Evolutionary conservation across 441 rosid genomes (phyloP).

Genomic region (Raphanus hybrid): DNA sequence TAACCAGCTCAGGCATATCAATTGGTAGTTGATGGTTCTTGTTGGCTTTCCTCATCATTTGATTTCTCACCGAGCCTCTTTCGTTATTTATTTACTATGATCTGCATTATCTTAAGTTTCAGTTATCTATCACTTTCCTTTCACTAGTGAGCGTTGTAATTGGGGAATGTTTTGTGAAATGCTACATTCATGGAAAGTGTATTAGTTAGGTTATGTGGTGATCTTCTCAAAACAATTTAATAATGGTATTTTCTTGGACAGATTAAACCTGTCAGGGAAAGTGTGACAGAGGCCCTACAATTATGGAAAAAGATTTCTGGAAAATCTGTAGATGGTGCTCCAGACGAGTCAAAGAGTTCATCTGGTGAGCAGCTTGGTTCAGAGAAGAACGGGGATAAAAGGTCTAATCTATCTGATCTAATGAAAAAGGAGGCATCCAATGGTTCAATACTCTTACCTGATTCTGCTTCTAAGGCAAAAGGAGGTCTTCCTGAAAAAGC

Average conservation of each 20-base stretch:
- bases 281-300: slow-evolving; percentile 93
- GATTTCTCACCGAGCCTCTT: neutral
- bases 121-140: slow-evolving; percentile 8
- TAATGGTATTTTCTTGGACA: slow-evolving; percentile 46
- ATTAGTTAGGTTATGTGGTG: neutral
- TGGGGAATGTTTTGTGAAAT: slow-evolving; percentile 18
- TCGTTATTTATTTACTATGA: neutral
- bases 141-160: slow-evolving; percentile 1
- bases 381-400: slow-evolving; percentile 53
- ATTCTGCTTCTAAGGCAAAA: slow-evolving; percentile 54
- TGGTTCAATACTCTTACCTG: slow-evolving; percentile 52
- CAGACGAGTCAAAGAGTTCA: slow-evolving; percentile 66
- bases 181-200: slow-evolving; percentile 6
- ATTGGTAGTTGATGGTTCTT: slow-evolving; percentile 15
- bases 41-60: slow-evolving; percentile 13
- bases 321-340: slow-evolving; percentile 66
- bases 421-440: slow-evolving; percentile 54
- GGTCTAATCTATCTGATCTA: slow-evolving; percentile 51
- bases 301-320: slow-evolving; percentile 88
- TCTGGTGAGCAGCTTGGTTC: slow-evolving; percentile 60
- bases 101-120: slow-evolving; percentile 25
- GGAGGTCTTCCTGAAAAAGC: slow-evolving; percentile 79
- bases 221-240: slow-evolving; percentile 23
- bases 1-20: slow-evolving; percentile 14
- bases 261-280: slow-evolving; percentile 97